A percentile compares a stretch with the other conserved stretches of the same genome.
These are phyloP conservation scores for Colletotrichum tamarilloi DNA, from an alignment of 2,329 filamentous ascomycete genomes.

Conservation along the genomic window DNA sequence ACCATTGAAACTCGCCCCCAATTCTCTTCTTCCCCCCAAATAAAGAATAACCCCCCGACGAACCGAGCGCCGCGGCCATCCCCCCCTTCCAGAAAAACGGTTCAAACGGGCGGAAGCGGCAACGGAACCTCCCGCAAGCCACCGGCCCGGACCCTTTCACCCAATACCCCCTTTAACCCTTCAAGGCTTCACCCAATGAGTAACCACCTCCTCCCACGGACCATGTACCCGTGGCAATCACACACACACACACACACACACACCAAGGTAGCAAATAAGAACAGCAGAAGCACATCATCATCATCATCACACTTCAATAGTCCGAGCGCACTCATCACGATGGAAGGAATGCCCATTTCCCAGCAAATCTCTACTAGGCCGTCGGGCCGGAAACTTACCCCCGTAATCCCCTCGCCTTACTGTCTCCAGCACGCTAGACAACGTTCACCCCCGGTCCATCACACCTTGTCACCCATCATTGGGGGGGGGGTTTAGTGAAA, in stretches of 20 bases:
- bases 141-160: background rate
- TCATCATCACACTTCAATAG: background rate
- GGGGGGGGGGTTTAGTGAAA: no score
- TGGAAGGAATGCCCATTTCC: no score
- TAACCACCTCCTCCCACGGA: background rate
- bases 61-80: background rate
- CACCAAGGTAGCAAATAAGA: no score
- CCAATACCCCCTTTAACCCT: background rate
- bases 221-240: background rate
- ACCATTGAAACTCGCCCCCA: no score
- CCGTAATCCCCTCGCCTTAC: no score
- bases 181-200: no score
- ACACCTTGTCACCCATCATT: no score
- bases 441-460: no score
- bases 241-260: no score
- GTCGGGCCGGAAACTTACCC: background rate
- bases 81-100: background rate
- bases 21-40: background rate
- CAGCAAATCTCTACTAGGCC: no score
- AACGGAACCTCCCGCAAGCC: background rate
- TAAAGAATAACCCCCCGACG: background rate
- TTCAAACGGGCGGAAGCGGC: background rate
- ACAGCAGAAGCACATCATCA: background rate
- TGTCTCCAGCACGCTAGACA: no score
- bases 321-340: background rate